Percentiles rank a stretch among this genome's conserved stretches.
phyloP scores from a whole-genome alignment of 1,139 yeast species.

The Casaregolazyma lundiana region DNA sequence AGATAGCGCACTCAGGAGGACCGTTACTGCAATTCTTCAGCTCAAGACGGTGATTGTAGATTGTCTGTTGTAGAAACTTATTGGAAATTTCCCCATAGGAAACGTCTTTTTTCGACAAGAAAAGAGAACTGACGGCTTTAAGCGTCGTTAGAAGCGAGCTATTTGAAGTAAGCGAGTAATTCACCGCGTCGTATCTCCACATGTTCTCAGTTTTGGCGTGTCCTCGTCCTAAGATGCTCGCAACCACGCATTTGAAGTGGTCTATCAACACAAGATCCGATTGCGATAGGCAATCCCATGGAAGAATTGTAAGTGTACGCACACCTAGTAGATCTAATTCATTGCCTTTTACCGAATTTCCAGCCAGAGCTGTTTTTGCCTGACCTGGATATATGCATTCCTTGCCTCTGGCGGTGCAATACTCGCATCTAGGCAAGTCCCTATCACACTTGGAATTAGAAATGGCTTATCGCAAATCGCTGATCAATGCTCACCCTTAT shows the following conservation, averaged over 20 bases:
- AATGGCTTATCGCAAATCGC: too few relatives aligned
- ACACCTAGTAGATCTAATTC: too few relatives aligned
- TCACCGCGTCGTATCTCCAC: conserved; percentile 7
- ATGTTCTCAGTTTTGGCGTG: neutral
- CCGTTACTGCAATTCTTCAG: neutral
- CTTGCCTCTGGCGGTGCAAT: conserved; percentile 5
- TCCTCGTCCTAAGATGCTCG: conserved; percentile 3
- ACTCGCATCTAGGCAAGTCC: conserved; percentile 10
- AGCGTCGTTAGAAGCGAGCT: neutral
- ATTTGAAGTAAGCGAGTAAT: neutral
- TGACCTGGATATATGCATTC: conserved; percentile 9
- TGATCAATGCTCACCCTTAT: conserved; percentile 13
- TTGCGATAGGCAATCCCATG: too few relatives aligned
- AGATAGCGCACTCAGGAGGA: conserved; percentile 1
- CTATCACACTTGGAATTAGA: conserved; percentile 13
- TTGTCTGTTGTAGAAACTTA: neutral
- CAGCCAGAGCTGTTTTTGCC: too few relatives aligned
- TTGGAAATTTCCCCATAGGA: neutral
- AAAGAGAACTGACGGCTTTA: neutral
- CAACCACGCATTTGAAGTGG: neutral
- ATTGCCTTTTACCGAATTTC: too few relatives aligned
- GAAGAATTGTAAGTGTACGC: too few relatives aligned
- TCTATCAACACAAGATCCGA: neutral
- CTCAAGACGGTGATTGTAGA: conserved; percentile 5
- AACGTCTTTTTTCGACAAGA: neutral